phyloP scores from a whole-genome alignment of 805 yeast genomes.

The Starmerella apis region DNA sequence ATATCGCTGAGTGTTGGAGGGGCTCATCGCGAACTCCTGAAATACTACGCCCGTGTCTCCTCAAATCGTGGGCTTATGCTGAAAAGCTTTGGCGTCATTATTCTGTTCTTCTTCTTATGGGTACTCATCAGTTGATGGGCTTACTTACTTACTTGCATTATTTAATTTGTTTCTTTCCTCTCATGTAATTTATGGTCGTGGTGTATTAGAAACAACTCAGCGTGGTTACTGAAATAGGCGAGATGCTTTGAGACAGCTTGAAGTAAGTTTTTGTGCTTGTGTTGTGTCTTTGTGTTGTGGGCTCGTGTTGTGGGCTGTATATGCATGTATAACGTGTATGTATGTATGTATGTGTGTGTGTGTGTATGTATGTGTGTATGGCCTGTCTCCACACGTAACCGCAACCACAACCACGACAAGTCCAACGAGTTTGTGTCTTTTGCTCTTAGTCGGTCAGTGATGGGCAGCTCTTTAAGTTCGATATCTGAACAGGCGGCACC shows the following conservation, averaged over 20 bases:
- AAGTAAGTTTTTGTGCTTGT: no score
- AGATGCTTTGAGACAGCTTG: no score
- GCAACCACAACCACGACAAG: neutral
- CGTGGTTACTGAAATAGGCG: no score
- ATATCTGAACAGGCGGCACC: neutral
- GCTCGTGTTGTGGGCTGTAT: no score
- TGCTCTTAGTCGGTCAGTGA: neutral
- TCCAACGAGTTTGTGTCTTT: neutral
- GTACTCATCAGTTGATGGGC: conserved; percentile 25
- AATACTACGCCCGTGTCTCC: conserved; percentile 77
- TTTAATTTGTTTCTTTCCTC: neutral
- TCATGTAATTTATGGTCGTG: neutral
- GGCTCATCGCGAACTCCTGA: conserved; percentile 86
- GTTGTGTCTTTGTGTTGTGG: no score
- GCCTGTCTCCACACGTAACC: neutral
- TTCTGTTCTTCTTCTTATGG: conserved; percentile 38
- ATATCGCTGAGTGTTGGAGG: conserved; percentile 80
- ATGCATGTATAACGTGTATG: no score
- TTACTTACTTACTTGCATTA: neutral
- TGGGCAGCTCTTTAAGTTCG: neutral
- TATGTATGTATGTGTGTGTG: no score
- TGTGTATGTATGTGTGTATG: no score
- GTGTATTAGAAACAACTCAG: no score
- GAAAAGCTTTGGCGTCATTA: conserved; percentile 77
- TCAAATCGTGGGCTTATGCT: conserved; percentile 87